Percentiles rank a stretch among this genome's conserved stretches.
These are phyloP conservation scores for Melanomma pulvis-pyrius DNA, from an alignment of 495 filamentous ascomycete species.

Conservation along the genomic window DNA sequence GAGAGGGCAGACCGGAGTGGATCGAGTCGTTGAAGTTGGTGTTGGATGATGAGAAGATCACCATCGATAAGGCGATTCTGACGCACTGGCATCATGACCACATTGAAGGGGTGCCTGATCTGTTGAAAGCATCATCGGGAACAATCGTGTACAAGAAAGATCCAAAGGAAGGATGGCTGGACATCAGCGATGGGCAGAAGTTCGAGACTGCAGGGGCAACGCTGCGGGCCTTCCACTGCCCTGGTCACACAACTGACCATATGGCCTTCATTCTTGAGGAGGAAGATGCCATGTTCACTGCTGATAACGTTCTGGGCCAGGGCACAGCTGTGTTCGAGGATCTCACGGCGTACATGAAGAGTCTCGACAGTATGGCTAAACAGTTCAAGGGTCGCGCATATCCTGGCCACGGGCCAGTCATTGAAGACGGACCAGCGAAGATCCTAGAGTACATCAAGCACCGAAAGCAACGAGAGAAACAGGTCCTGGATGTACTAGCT, in stretches of 20 bases:
- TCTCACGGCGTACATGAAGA: conserved; percentile 70
- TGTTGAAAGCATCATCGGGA: conserved; percentile 63
- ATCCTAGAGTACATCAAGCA: conserved; percentile 83
- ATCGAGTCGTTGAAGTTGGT: conserved; percentile 59
- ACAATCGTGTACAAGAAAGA: conserved; percentile 59
- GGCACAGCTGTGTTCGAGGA: conserved; percentile 94
- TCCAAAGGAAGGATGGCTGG: conserved; percentile 45
- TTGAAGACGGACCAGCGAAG: conserved; percentile 65
- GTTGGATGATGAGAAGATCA: conserved; percentile 66
- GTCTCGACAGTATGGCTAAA: conserved; percentile 68
- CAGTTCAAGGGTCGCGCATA: conserved; percentile 73
- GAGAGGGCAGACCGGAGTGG: conserved; percentile 53
- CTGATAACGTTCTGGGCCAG: conserved; percentile 92
- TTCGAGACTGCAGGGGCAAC: conserved; percentile 78
- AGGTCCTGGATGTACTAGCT: conserved; percentile 71
- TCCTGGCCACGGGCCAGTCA: conserved; percentile 81
- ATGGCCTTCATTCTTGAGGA: conserved; percentile 65
- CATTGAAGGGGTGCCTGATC: conserved; percentile 68
- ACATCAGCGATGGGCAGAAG: conserved; percentile 64
- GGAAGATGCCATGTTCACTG: conserved; percentile 87
- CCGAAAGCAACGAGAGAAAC: conserved; percentile 74
- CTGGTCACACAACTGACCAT: conserved; percentile 87
- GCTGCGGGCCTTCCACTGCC: conserved; percentile 72
- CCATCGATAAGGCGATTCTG: conserved; percentile 66
- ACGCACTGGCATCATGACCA: conserved; percentile 96